Percentiles rank a stretch among this genome's conserved stretches.
Evolutionary conservation across 169 alveolate genomes (phyloP).

Genomic region (Cryptosporidium muris): DNA sequence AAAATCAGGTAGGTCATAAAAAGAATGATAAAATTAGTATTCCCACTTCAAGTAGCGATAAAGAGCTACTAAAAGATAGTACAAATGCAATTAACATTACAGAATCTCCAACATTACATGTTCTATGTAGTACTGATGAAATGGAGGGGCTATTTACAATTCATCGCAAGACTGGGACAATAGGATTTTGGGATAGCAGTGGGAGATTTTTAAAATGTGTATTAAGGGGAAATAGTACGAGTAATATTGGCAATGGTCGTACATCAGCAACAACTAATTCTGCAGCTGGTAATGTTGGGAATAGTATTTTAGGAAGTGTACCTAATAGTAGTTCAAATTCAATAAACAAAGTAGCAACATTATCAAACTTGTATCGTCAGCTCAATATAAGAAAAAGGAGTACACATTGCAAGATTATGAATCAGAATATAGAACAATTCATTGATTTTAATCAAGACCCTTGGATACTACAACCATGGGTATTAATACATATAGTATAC

Average conservation of each 20-base stretch:
- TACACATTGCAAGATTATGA: constrained; percentile 35
- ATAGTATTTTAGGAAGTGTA: no score
- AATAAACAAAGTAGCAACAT: constrained; percentile 42
- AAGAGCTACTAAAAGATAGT: constrained; percentile 22
- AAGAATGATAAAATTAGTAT: constrained; percentile 5
- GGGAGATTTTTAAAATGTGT: constrained; percentile 67
- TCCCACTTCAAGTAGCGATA: constrained; percentile 9
- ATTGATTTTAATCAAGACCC: constrained; percentile 57
- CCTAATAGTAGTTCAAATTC: constrained; percentile 5
- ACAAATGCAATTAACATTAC: constrained; percentile 6
- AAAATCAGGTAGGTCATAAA: constrained; percentile 5
- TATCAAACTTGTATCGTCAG: constrained; percentile 42
- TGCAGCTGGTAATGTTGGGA: no score
- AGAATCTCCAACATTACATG: constrained; percentile 66
- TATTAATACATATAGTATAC: constrained; percentile 65
- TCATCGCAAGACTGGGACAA: constrained; percentile 52
- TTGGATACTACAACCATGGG: constrained; percentile 64
- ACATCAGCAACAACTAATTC: neutral
- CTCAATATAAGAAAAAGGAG: constrained; percentile 39
- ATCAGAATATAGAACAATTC: constrained; percentile 57
- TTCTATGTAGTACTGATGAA: constrained; percentile 58
- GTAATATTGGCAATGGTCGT: constrained; percentile 11
- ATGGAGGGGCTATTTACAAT: constrained; percentile 70
- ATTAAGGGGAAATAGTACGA: constrained; percentile 13
- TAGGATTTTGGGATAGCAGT: constrained; percentile 71